These are phyloP conservation scores for sorghum (Sorghum bicolor) DNA, from an alignment of 176 grass and related monocot species.

Conservation along the genomic window DNA sequence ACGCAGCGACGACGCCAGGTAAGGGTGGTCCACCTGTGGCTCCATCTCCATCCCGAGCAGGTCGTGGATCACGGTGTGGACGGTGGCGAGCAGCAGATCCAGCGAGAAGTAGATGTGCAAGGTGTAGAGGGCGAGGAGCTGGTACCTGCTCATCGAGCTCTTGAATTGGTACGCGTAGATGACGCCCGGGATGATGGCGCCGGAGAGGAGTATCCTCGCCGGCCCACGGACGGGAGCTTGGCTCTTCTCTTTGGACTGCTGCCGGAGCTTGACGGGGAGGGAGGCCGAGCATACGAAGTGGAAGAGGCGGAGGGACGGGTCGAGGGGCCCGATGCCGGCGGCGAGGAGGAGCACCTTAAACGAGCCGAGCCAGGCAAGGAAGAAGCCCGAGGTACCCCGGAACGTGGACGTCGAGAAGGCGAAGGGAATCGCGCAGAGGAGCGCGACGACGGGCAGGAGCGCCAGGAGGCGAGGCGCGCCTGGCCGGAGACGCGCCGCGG, in stretches of 20 bases:
- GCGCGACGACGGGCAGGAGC: slow-evolving; percentile 45
- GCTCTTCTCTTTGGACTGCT: background rate
- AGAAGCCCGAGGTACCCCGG: slow-evolving; percentile 48
- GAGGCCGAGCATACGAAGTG: slow-evolving; percentile 44
- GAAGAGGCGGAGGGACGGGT: slow-evolving; percentile 32
- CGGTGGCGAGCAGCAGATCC: slow-evolving; percentile 36
- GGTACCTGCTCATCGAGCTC: slow-evolving; percentile 25
- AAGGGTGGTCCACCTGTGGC: slow-evolving; percentile 55
- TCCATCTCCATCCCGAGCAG: slow-evolving; percentile 64
- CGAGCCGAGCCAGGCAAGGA: slow-evolving; percentile 55
- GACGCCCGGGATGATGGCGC: slow-evolving; percentile 7
- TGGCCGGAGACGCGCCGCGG: slow-evolving; percentile 20
- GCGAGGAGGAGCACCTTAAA: slow-evolving; percentile 70
- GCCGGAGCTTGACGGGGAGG: slow-evolving; percentile 52
- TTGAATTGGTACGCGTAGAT: slow-evolving; percentile 52
- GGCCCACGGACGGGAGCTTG: background rate
- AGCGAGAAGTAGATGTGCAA: slow-evolving; percentile 52
- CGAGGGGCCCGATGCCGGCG: slow-evolving; percentile 46
- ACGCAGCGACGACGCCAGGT: slow-evolving; percentile 40
- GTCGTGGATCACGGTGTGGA: background rate
- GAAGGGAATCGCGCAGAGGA: slow-evolving; percentile 38
- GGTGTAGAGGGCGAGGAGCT: slow-evolving; percentile 38
- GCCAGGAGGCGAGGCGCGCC: slow-evolving; percentile 37
- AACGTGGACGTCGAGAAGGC: slow-evolving; percentile 50
- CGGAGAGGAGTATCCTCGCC: slow-evolving; percentile 4